Base-by-base conservation (phyloP, 1,139 yeast species). In the Hemisphaericaspora xylofermentans region DNA sequence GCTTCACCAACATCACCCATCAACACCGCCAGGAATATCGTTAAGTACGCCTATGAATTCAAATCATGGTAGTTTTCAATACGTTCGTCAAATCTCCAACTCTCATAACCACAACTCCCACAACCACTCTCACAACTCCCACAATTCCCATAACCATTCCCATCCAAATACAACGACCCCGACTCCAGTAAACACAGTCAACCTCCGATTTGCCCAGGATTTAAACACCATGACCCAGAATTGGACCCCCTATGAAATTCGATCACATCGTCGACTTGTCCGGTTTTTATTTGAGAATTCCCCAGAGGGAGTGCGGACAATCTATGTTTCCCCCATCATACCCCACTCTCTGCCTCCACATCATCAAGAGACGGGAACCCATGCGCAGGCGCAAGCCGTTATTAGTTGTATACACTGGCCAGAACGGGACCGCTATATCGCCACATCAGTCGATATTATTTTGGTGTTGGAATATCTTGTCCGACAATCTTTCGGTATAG, bases 371-470 rank as follows among this genome's bases (percentile, higher is more conserved):
- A n/a, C n/a, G n/a, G n/a, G n/a, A n/a, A n/a, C n/a, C n/a, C n/a
- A n/a, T 47, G 53, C 14, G 55, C 63, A 18, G 60, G 54, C 42
- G 49, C 54, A 28, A 53, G 69, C 71, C 18, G 61, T 71, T 14
- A 72, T 83, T 32, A 76, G 83, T 17, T 84, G 89, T 54, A 80
- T 83, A 29, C 74, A 68, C 56, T 81, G 87, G 85, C 63, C 66
- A 41, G 82, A 76, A 43, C 63, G 69, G 43, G 64, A 69, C 35
- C 64, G 70, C 43, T 73, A 70, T 54, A 79, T 72, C 42, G 81
- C 82, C 31, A 83, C 89, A 0, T 76, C 84, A 2, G 89, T 83
- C 22, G 89, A 83, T 54, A 71, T 84, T 40, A 80, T 83, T 15
- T 57, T 70, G 26, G 58, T 83, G 9, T 64, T 83, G 35, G 88